Evolutionary conservation across 345 rosid species (phyloP).

Genomic region (Brassica carinata): DNA sequence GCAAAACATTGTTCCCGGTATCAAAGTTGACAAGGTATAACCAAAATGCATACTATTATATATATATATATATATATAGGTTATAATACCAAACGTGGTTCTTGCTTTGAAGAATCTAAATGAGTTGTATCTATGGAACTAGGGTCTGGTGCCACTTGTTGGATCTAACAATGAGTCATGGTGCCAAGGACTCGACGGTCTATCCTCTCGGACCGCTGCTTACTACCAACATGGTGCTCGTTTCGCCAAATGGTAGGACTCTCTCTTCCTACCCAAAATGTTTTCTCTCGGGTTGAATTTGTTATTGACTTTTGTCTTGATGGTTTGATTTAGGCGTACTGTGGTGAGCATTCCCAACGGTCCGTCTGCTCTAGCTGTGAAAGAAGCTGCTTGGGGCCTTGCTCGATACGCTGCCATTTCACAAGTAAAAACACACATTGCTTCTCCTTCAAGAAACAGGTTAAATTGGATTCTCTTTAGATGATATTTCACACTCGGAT

Average conservation of each 20-base stretch:
- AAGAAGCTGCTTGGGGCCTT: constrained; percentile 99
- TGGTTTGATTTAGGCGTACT: constrained; percentile 72
- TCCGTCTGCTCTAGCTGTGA: constrained; percentile 90
- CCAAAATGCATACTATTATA: background rate
- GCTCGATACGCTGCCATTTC: constrained; percentile 96
- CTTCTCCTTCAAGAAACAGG: constrained; percentile 19
- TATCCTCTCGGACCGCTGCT: constrained; percentile 92
- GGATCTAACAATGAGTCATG: constrained; percentile 95
- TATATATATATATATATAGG: no score
- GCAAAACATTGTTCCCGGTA: constrained; percentile 94
- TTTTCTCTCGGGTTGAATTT: background rate
- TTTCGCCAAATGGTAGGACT: constrained; percentile 85
- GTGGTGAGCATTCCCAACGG: constrained; percentile 99
- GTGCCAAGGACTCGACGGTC: constrained; percentile 99
- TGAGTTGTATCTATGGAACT: constrained; percentile 18
- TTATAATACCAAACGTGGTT: background rate
- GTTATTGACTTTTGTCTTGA: constrained; percentile 5
- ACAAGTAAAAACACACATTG: constrained; percentile 49
- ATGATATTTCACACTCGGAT: background rate
- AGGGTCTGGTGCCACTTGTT: constrained; percentile 98
- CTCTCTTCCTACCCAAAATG: constrained; percentile 2
- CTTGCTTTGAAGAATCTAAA: constrained; percentile 1
- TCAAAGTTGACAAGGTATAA: constrained; percentile 94
- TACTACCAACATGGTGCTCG: constrained; percentile 99
- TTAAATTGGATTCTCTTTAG: background rate